Evolutionary conservation across 139 green algal species (phyloP).

Genomic region (Chlamydomonas applanata): DNA sequence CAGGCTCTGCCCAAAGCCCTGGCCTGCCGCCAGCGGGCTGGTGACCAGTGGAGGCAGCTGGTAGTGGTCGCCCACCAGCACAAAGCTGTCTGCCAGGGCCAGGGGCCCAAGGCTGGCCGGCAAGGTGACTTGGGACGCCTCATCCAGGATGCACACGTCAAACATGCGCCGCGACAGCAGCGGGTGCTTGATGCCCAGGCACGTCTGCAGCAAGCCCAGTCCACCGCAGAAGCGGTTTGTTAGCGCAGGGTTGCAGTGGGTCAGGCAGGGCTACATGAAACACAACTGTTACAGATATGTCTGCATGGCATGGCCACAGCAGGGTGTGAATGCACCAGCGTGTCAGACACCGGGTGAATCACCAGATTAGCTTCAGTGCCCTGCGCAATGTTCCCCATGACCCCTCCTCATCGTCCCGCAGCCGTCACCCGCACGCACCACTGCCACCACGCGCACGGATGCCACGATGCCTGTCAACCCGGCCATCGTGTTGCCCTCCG

Average conservation of each 20-base stretch:
- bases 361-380: no score
- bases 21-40: constrained; percentile 49
- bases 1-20: constrained; percentile 73
- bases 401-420: no score
- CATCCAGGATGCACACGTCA: constrained; percentile 95
- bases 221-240: not conserved
- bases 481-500: constrained; percentile 10
- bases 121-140: constrained; percentile 86
- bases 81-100: constrained; percentile 56
- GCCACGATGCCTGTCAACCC: constrained; percentile 16
- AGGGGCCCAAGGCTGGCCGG: constrained; percentile 71
- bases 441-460: constrained; percentile 26
- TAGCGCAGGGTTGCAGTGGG: not conserved
- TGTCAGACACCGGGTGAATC: no score
- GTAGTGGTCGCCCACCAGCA: constrained; percentile 86
- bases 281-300: no score
- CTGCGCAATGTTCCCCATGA: no score
- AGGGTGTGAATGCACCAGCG: no score
- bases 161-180: constrained; percentile 73
- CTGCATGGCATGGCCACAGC: no score
- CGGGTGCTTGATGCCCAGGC: constrained; percentile 61
- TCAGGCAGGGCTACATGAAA: not conserved
- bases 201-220: constrained; percentile 67
- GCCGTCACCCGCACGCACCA: not conserved
- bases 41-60: constrained; percentile 65